Conservation (phyloP, 495 filamentous ascomycete species). For the Cercophora newfieldiana region DNA sequence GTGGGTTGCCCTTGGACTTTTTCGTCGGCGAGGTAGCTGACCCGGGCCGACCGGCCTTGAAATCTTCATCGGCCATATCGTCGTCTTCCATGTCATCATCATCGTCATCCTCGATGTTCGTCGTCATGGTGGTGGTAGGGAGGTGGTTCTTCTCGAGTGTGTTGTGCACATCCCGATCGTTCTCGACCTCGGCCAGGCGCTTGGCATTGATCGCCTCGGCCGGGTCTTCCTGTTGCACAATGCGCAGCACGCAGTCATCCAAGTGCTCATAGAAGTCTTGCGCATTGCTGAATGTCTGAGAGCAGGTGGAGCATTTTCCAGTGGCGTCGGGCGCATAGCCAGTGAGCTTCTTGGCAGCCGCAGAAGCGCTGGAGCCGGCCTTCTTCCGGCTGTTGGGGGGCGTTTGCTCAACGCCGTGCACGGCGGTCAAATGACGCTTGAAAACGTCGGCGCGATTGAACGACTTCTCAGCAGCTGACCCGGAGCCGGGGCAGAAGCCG, state of each 20-base stretch:
- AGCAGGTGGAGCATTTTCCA: constrained; percentile 96
- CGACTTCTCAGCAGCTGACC: constrained; percentile 92
- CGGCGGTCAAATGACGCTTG: constrained; percentile 93
- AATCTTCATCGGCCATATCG: constrained; percentile 41
- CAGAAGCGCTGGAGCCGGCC: constrained; percentile 38
- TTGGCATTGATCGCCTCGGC: constrained; percentile 93
- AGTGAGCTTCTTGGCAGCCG: constrained; percentile 55
- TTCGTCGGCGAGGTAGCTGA: constrained; percentile 33
- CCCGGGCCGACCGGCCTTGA: constrained; percentile 30
- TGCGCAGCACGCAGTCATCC: constrained; percentile 96
- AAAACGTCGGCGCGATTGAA: constrained; percentile 99
- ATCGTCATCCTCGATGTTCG: constrained; percentile 66
- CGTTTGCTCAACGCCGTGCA: constrained; percentile 94
- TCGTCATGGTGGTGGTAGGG: constrained; percentile 54
- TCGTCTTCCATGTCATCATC: constrained; percentile 58
- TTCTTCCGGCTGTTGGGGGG: constrained; percentile 95
- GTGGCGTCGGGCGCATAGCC: constrained; percentile 72
- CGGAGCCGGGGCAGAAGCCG: constrained; percentile 93
- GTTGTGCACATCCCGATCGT: constrained; percentile 78
- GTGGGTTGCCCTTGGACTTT: constrained; percentile 46
- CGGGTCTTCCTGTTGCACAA: constrained; percentile 96
- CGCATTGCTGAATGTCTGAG: constrained; percentile 84
- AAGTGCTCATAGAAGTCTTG: constrained; percentile 99
- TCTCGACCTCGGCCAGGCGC: constrained; percentile 75
- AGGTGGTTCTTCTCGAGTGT: constrained; percentile 81